phyloP scores from a whole-genome alignment of 2,329 filamentous ascomycete species.

The Ophiostoma angusticollis region DNA sequence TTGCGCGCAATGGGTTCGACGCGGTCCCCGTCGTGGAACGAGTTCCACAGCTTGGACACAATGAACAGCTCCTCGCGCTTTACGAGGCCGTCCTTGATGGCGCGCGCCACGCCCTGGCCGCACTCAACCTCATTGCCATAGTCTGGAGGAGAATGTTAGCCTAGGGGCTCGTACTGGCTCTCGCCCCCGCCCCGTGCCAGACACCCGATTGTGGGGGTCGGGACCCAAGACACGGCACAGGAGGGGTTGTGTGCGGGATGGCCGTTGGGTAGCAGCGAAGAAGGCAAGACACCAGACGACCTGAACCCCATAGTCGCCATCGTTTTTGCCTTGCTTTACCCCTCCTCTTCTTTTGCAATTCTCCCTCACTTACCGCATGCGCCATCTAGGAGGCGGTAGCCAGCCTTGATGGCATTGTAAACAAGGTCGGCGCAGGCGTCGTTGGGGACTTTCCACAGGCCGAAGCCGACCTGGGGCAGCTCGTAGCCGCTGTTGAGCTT shows the following conservation, averaged over 20 bases:
- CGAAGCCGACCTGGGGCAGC: constrained; percentile 67
- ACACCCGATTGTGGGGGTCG: background rate
- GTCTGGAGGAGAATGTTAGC: too few species aligned
- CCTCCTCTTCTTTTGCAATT: too few species aligned
- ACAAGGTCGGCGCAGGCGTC: constrained; percentile 60
- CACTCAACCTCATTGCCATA: constrained; percentile 75
- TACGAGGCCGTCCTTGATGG: constrained; percentile 69
- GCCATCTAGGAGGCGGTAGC: constrained; percentile 48
- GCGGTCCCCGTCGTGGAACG: constrained; percentile 69
- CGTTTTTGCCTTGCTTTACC: too few species aligned
- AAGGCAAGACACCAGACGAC: background rate
- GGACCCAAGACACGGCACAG: constrained; percentile 2
- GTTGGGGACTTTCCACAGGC: constrained; percentile 74
- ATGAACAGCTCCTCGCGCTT: constrained; percentile 84
- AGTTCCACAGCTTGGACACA: constrained; percentile 87
- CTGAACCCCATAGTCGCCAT: background rate
- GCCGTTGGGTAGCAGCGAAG: background rate
- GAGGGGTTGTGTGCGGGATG: constrained; percentile 2
- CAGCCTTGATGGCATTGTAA: constrained; percentile 59
- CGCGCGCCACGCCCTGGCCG: constrained; percentile 63
- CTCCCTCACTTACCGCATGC: constrained; percentile 42
- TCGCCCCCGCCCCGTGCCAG: constrained; percentile 3
- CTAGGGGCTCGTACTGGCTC: too few species aligned
- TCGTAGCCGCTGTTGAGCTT: constrained; percentile 53
- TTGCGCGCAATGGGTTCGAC: constrained; percentile 64